A percentile compares a stretch with the other conserved stretches of the same genome.
Evolutionary conservation across 176 grass and related monocot genomes (phyloP).

Genomic region (Aegilops longissima): DNA sequence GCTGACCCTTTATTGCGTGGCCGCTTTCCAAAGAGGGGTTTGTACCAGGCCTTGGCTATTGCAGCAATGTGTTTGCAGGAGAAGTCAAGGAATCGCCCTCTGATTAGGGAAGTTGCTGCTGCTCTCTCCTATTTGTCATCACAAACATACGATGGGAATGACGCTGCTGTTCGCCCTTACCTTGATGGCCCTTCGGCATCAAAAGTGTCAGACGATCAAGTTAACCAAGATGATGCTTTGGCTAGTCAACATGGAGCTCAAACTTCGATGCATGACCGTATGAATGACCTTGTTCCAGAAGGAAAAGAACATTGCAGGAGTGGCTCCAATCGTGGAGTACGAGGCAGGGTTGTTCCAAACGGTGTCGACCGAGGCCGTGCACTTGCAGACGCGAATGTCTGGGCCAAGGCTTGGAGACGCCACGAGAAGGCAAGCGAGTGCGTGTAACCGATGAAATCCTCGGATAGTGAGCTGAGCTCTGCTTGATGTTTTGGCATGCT

Average conservation of each 20-base stretch:
- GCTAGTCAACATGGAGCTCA: conserved; percentile 16
- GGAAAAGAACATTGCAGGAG: conserved; percentile 28
- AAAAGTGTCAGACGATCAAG: conserved; percentile 18
- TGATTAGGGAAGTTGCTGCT: conserved; percentile 55
- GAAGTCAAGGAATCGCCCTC: conserved; percentile 53
- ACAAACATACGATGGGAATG: conserved; percentile 27
- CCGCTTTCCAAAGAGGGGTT: conserved; percentile 50
- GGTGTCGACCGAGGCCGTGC: conserved; percentile 33
- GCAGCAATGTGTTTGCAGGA: conserved; percentile 86
- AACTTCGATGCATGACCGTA: not conserved
- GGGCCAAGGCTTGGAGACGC: conserved; percentile 44
- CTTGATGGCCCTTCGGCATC: conserved; percentile 40
- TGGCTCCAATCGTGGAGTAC: conserved; percentile 7
- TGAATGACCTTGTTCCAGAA: not conserved
- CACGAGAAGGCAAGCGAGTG: conserved; percentile 38
- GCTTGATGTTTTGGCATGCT: not conserved
- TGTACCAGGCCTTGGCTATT: conserved; percentile 72
- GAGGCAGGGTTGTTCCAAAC: conserved; percentile 32
- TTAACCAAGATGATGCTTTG: conserved; percentile 27
- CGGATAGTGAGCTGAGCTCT: not conserved
- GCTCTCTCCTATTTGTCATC: conserved; percentile 78
- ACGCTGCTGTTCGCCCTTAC: conserved; percentile 1
- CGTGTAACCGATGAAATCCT: not conserved
- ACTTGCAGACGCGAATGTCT: conserved; percentile 49
- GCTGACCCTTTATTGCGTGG: conserved; percentile 59